These are phyloP conservation scores for Acanthochlamys bracteata DNA, from an alignment of 106 monocot species.

Conservation along the genomic window DNA sequence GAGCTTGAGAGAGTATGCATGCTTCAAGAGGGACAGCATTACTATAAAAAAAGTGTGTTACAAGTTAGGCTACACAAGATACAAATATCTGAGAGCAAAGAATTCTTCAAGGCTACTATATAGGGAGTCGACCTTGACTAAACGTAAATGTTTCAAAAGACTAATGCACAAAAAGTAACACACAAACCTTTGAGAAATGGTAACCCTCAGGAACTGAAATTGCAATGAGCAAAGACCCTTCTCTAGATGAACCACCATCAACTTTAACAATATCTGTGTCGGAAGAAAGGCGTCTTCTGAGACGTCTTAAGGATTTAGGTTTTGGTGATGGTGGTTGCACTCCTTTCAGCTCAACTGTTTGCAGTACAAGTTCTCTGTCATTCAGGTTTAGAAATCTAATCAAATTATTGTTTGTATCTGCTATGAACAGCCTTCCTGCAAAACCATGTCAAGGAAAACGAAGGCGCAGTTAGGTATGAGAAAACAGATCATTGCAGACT, in stretches of 20 bases:
- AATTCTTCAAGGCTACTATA: no score
- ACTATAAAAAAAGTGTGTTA: no score
- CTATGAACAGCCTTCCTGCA: slow-evolving; percentile 87
- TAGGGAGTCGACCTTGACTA: neutral
- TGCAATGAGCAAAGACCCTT: slow-evolving; percentile 49
- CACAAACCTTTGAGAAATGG: slow-evolving; percentile 85
- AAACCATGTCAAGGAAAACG: slow-evolving; percentile 12
- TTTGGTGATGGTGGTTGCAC: slow-evolving; percentile 55
- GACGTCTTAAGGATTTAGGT: slow-evolving; percentile 49
- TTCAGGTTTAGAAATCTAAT: slow-evolving; percentile 78
- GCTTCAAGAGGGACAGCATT: no score
- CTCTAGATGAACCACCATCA: slow-evolving; percentile 57
- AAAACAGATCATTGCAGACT: neutral
- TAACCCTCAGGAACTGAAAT: slow-evolving; percentile 75
- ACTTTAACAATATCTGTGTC: slow-evolving; percentile 52
- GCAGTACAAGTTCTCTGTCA: slow-evolving; percentile 38
- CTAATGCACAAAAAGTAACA: neutral
- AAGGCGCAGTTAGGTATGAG: neutral
- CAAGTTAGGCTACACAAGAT: no score
- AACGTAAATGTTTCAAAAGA: neutral
- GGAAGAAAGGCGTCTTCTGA: slow-evolving; percentile 53
- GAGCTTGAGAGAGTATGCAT: no score
- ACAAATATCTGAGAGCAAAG: no score
- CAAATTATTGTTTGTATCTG: slow-evolving; percentile 82
- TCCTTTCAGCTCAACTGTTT: slow-evolving; percentile 73